These are phyloP conservation scores for Penicillium macrosclerotiorum DNA, from an alignment of 495 filamentous ascomycete species.

Conservation along the genomic window DNA sequence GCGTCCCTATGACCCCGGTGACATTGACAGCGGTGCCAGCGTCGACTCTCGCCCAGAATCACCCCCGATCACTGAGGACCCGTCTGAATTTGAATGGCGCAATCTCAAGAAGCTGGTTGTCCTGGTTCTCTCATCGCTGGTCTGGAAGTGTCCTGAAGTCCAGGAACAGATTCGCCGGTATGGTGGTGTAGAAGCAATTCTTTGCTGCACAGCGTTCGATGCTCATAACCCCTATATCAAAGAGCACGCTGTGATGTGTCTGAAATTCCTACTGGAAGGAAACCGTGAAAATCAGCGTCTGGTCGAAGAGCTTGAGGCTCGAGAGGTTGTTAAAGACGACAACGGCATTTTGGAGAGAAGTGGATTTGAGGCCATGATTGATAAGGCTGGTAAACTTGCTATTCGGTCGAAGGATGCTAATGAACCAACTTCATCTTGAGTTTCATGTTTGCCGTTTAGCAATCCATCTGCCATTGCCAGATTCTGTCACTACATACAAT, in stretches of 20 bases:
- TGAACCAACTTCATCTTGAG: background rate
- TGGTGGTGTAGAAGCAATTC: slow-evolving; percentile 79
- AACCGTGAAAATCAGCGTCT: slow-evolving; percentile 76
- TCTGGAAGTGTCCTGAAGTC: slow-evolving; percentile 75
- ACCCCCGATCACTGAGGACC: slow-evolving; percentile 70
- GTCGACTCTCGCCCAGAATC: slow-evolving; percentile 51
- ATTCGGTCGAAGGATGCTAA: slow-evolving; percentile 32
- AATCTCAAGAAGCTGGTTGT: slow-evolving; percentile 91
- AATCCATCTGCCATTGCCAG: too few species aligned
- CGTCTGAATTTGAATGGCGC: slow-evolving; percentile 87
- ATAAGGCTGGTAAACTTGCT: slow-evolving; percentile 49
- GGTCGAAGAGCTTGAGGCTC: slow-evolving; percentile 62
- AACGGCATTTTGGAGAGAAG: slow-evolving; percentile 46
- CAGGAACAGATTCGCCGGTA: slow-evolving; percentile 81
- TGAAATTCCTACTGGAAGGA: slow-evolving; percentile 85
- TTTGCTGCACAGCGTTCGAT: slow-evolving; percentile 83
- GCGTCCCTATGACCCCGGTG: slow-evolving; percentile 54
- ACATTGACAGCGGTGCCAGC: slow-evolving; percentile 38
- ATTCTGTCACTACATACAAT: too few species aligned
- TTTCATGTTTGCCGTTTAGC: background rate
- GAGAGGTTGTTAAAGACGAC: slow-evolving; percentile 49
- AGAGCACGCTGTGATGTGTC: slow-evolving; percentile 85
- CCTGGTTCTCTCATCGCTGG: slow-evolving; percentile 78
- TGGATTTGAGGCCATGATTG: slow-evolving; percentile 54
- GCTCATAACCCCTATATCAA: slow-evolving; percentile 86